A percentile compares a stretch with the other conserved stretches of the same genome.
phyloP scores from a whole-genome alignment of 1,139 yeast genomes.

The Magnusiomyces ingens region DNA sequence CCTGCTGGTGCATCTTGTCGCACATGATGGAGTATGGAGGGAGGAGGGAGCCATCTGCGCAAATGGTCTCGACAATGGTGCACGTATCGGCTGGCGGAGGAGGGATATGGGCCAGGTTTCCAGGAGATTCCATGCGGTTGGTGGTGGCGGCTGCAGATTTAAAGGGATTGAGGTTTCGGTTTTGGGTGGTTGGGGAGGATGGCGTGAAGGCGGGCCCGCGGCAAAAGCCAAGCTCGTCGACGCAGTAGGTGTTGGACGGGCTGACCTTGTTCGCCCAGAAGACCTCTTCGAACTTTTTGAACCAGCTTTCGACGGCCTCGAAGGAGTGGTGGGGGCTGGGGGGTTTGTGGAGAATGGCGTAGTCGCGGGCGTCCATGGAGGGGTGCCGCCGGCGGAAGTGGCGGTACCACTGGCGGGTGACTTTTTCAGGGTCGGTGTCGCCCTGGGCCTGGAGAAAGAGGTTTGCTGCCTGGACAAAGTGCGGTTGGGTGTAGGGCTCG shows the following conservation, averaged over 20 bases:
- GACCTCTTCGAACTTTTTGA: constrained; percentile 8
- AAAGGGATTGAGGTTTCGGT: not conserved
- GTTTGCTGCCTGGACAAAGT: constrained; percentile 15
- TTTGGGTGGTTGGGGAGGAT: not conserved
- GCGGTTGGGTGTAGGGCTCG: constrained; percentile 15
- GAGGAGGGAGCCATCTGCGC: not conserved
- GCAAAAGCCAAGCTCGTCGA: constrained; percentile 14
- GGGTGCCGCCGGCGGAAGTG: constrained; percentile 17
- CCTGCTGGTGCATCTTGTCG: not conserved
- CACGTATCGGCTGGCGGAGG: not conserved
- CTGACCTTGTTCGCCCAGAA: constrained; percentile 10
- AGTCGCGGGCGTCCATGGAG: constrained; percentile 15
- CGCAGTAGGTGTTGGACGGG: constrained; percentile 13
- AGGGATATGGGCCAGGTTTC: not conserved
- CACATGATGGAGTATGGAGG: not conserved
- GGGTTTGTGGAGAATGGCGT: constrained; percentile 12
- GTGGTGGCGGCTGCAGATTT: constrained; percentile 2
- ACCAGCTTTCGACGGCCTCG: constrained; percentile 13
- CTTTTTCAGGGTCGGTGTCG: constrained; percentile 13
- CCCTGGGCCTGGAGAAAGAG: constrained; percentile 16
- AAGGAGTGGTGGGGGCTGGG: constrained; percentile 1
- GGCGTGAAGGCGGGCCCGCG: constrained; percentile 7
- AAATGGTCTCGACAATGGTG: not conserved
- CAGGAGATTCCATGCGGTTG: not conserved
- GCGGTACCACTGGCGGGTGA: constrained; percentile 17